Base-by-base conservation (phyloP, 1,284 basidiomycete genomes). In the Fomitiporia mediterranea region DNA sequence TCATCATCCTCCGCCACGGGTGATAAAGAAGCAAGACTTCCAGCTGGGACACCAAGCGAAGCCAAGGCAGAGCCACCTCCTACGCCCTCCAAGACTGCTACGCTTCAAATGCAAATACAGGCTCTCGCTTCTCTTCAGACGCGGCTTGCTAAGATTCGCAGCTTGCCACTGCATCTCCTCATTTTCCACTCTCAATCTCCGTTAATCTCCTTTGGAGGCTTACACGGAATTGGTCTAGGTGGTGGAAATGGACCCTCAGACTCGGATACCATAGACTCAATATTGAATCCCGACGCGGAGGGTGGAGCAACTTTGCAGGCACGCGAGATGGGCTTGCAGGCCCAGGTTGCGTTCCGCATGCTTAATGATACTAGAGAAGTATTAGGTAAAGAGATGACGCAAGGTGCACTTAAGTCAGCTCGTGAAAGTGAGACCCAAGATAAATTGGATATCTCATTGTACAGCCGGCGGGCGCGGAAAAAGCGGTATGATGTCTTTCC, bases 391-490 rank as follows among this genome's bases (percentile, higher is more conserved):
- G 46, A 55, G 8, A n/a, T 30, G 9, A 44, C 49, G 5, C 57
- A 59, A 40, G 53, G 48, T 17, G 53, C 82, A 0, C 67, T 86
- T 51, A 68, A 67, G 39, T 67, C 70, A 5, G 82, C 82, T 21
- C 69, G 69, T 37, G 74, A 75, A 17, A 83, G 83, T 58, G 74
- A 80, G 61, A 68, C 72, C 34, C 66, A 67, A 21, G 83, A 84
- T 65, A 68, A 68, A 27, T 74, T 69, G 21, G 77, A 78, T 40
- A 69, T 83, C 37, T 69, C 70, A 47, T 66, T 72, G 51, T 70
- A 73, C 57, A 64, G 72, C 30, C 72, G 77, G 47, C 70, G 78
- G 56, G 74, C 79, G 47, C 74, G 66, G 49, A 72, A 78, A 61
- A 84, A 79, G 65, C 74, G 77, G 66, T 76, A 76, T 8, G n/a